These are phyloP conservation scores for Prosopis cineraria DNA, from an alignment of 306 rosid genomes.

Conservation along the genomic window DNA sequence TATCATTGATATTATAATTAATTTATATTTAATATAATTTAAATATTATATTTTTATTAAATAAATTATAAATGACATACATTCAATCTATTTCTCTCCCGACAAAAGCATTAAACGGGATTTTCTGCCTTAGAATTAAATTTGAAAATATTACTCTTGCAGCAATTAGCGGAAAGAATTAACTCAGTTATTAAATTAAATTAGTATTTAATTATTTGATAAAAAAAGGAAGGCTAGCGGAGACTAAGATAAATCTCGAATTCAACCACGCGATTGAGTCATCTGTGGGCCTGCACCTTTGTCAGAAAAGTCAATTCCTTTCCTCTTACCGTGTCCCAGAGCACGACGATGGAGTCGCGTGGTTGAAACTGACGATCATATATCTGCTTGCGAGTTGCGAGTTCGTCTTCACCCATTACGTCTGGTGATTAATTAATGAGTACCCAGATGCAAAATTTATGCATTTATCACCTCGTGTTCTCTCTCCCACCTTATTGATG, in stretches of 20 bases:
- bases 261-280: neutral
- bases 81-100: too few relatives aligned
- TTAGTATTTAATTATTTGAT: neutral
- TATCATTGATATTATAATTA: too few relatives aligned
- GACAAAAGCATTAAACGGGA: too few relatives aligned
- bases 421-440: constrained; percentile 11
- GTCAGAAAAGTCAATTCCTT: constrained; percentile 29
- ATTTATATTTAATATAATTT: too few relatives aligned
- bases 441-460: constrained; percentile 38
- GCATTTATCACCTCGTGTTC: neutral
- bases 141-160: neutral
- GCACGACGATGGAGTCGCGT: constrained; percentile 30
- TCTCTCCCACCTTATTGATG: neutral
- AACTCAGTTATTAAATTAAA: neutral
- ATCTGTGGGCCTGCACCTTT: neutral
- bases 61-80: too few relatives aligned
- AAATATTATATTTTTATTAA: too few relatives aligned
- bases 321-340: constrained; percentile 23
- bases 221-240: too few relatives aligned
- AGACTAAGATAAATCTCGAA: too few relatives aligned
- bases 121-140: too few relatives aligned
- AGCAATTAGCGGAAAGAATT: neutral
- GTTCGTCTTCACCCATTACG: constrained; percentile 24
- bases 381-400: constrained; percentile 24
- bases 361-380: constrained; percentile 33